These are phyloP conservation scores for Penicillium polonicum DNA, from an alignment of 2,329 filamentous ascomycete species.

Conservation along the genomic window DNA sequence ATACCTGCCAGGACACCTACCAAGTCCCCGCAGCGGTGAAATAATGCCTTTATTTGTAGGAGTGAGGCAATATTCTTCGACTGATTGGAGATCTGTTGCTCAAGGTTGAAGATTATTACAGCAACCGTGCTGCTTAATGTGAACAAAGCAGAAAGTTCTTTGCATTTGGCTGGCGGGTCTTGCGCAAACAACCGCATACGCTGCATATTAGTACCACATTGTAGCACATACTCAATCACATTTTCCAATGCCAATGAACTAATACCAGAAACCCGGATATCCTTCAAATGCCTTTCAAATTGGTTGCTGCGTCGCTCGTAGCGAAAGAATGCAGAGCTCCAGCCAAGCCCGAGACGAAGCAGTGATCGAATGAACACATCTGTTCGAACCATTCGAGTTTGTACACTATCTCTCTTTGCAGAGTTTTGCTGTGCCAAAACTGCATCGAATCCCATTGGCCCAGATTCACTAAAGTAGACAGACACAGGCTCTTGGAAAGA, in stretches of 20 bases:
- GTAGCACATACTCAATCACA: constrained; percentile 32
- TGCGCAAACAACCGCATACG: constrained; percentile 37
- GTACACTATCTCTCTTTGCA: constrained; percentile 20
- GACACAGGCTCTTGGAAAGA: constrained; percentile 34
- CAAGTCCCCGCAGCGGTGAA: constrained; percentile 39
- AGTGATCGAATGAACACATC: constrained; percentile 43
- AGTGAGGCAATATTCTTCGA: constrained; percentile 32
- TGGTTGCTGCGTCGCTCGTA: constrained; percentile 36
- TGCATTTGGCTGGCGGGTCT: constrained; percentile 26
- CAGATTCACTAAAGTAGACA: constrained; percentile 47
- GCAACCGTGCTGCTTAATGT: constrained; percentile 36
- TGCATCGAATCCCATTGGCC: constrained; percentile 41
- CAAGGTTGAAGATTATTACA: constrained; percentile 39
- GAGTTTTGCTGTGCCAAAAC: constrained; percentile 32
- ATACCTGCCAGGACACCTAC: constrained; percentile 38
- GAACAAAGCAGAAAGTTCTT: constrained; percentile 34
- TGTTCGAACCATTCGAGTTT: constrained; percentile 35
- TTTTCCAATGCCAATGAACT: constrained; percentile 45
- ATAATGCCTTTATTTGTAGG: constrained; percentile 41
- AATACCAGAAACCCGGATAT: constrained; percentile 52
- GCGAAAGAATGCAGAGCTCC: constrained; percentile 45
- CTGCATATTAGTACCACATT: constrained; percentile 41
- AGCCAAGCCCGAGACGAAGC: constrained; percentile 44
- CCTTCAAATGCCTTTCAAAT: constrained; percentile 44
- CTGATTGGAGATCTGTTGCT: constrained; percentile 33